Conservation (phyloP, 306 rosid genomes). For the Sphenostylis stenocarpa region DNA sequence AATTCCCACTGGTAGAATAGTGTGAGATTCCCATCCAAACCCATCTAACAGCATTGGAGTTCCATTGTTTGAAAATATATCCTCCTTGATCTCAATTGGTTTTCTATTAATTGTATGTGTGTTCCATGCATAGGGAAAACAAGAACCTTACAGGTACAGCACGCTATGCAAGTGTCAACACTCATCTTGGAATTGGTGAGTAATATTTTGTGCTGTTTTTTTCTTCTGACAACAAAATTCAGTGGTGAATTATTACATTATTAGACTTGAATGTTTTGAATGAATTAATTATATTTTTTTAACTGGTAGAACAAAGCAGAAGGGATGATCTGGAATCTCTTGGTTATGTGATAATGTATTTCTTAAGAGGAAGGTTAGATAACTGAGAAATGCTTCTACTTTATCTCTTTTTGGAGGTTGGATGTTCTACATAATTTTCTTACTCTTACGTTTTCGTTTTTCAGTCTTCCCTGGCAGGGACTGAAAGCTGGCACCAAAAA, state of each 20-base stretch:
- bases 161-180: slow-evolving; percentile 98
- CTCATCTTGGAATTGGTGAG: slow-evolving; percentile 99
- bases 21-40: slow-evolving; percentile 18
- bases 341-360: slow-evolving; percentile 98
- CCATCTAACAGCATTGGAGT: not conserved
- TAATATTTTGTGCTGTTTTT: slow-evolving; percentile 32
- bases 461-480: slow-evolving; percentile 99
- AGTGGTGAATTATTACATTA: not conserved
- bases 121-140: slow-evolving; percentile 70
- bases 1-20: not conserved
- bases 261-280: slow-evolving; percentile 9
- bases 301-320: slow-evolving; percentile 92
- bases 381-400: slow-evolving; percentile 24
- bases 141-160: slow-evolving; percentile 99
- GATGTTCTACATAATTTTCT: slow-evolving; percentile 30
- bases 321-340: slow-evolving; percentile 99
- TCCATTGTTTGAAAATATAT: slow-evolving; percentile 10
- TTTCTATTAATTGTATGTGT: not conserved
- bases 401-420: slow-evolving; percentile 2
- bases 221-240: not conserved
- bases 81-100: not conserved
- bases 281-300: slow-evolving; percentile 35
- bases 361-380: slow-evolving; percentile 93
- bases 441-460: slow-evolving; percentile 28
- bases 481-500: slow-evolving; percentile 96